Base-by-base conservation (phyloP, 495 filamentous ascomycete species). In the Lindgomyces ingoldianus region DNA sequence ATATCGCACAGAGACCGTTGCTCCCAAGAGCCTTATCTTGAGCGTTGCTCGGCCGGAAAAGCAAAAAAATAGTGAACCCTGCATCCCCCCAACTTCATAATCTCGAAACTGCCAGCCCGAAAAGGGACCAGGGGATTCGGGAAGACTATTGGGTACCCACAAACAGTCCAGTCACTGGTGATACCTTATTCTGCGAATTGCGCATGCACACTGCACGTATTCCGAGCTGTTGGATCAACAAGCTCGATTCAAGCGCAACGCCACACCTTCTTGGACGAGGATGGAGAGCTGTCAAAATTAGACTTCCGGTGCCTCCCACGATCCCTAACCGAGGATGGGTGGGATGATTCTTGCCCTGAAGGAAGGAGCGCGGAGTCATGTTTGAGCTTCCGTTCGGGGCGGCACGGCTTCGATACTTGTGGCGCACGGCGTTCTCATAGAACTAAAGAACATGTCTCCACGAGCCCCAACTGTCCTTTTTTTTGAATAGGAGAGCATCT, bases 31-130 rank as follows among this genome's bases (percentile, higher is more conserved):
- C 44, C 55, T 63, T 63, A 63, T 63, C 60, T 63, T 19, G 27
- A 57, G 55, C 51, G 42, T 24, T 27, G 26, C 18, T 49, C 44
- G 29, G 60, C 60, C 49, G 46, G 55, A 62, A 52, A 62, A 56
- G 46, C 26, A 51, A 63, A n/a, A n/a, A n/a, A 39, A 19, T 22
- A 42, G 2, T 18, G 25, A 57, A 19, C 60, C 45, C 51, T 63
- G 41, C 50, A 54, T 16, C 19, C 36, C 19, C 50, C n/a, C 29
- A 19, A 42, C 8, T 42, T 55, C 36, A 30, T 16, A 39, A 55
- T 25, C 24, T 8, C 49, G 49, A 16, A 27, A 27, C 49, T 16
- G 26, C 6, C 18, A 12, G 26, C 10, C 22, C 27, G 4, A 19
- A 50, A 11, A 50, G 47, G 33, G 33, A 39, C 33, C 33, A 14